Percentiles rank a stretch among this genome's conserved stretches.
phyloP scores from a whole-genome alignment of 202 grass and related monocot genomes.

The Saccharum hybrid region DNA sequence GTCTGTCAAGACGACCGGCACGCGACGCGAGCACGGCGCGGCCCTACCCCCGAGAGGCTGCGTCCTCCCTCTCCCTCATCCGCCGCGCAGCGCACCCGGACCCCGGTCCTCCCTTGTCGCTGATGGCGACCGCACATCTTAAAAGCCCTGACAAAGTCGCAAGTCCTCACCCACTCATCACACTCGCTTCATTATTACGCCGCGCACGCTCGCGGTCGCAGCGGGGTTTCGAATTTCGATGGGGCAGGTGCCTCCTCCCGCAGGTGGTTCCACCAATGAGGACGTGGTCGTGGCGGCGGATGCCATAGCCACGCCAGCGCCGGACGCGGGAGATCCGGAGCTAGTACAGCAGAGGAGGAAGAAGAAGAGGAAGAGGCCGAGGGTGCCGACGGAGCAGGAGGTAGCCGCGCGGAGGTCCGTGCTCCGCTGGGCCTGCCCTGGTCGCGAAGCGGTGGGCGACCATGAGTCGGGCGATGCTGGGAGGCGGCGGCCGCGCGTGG shows the following conservation, averaged over 20 bases:
- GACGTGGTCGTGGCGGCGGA: background rate
- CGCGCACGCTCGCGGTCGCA: conserved; percentile 23
- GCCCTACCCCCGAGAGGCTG: background rate
- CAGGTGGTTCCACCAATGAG: conserved; percentile 1
- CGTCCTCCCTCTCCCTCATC: background rate
- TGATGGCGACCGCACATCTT: conserved; percentile 45
- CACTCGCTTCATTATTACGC: conserved; percentile 29
- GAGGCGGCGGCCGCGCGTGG: too few species aligned
- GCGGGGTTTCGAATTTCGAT: background rate
- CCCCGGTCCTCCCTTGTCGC: conserved; percentile 15
- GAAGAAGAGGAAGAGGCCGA: too few species aligned
- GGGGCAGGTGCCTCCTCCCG: conserved; percentile 16
- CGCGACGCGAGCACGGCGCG: background rate
- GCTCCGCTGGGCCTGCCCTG: too few species aligned
- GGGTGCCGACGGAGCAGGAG: too few species aligned
- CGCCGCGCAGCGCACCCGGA: background rate
- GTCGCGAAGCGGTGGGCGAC: too few species aligned
- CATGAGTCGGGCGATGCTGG: too few species aligned
- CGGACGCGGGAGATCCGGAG: background rate
- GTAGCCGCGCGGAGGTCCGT: too few species aligned
- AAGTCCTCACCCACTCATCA: too few species aligned
- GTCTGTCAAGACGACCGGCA: background rate
- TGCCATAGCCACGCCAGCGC: background rate
- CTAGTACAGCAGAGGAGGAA: background rate
- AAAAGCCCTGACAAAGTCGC: too few species aligned